Conservation (phyloP, 768 basidiomycete genomes). For the Pleurotus tuoliensis region DNA sequence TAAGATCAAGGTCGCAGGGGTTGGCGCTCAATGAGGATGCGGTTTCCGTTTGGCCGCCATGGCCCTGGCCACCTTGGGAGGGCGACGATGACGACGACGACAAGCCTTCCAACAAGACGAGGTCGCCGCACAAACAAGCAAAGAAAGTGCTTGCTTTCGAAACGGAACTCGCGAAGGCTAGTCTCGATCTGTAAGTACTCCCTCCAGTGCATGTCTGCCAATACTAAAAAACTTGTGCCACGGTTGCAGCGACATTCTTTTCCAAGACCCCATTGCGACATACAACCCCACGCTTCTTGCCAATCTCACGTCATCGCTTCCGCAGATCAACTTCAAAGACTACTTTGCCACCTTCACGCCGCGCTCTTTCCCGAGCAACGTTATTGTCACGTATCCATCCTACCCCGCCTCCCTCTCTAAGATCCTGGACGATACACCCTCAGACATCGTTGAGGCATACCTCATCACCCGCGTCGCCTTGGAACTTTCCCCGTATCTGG, state of each 20-base stretch:
- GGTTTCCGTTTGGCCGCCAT: slow-evolving; percentile 64
- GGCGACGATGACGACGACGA: slow-evolving; percentile 38
- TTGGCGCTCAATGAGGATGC: slow-evolving; percentile 32
- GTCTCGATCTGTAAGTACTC: slow-evolving; percentile 66
- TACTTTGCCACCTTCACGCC: slow-evolving; percentile 87
- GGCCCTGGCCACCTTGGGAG: slow-evolving; percentile 85
- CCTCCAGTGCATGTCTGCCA: not conserved
- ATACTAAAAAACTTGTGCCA: not conserved
- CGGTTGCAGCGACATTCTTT: slow-evolving; percentile 51
- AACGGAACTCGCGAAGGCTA: slow-evolving; percentile 68
- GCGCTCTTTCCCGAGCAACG: slow-evolving; percentile 65
- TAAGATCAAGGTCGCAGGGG: slow-evolving; percentile 12
- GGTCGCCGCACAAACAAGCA: slow-evolving; percentile 60
- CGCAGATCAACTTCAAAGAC: slow-evolving; percentile 76
- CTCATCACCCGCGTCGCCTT: slow-evolving; percentile 76
- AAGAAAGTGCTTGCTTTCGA: slow-evolving; percentile 77
- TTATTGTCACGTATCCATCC: slow-evolving; percentile 80
- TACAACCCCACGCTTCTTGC: slow-evolving; percentile 81
- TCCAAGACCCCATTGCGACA: slow-evolving; percentile 78
- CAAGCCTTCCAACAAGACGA: slow-evolving; percentile 46
- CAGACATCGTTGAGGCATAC: slow-evolving; percentile 82
- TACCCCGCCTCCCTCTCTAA: slow-evolving; percentile 66
- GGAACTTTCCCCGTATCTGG: slow-evolving; percentile 64
- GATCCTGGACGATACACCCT: slow-evolving; percentile 63
- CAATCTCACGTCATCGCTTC: slow-evolving; percentile 64